A percentile compares a stretch with the other conserved stretches of the same genome.
These are phyloP conservation scores for Leavenworthia alabamica DNA, from an alignment of 345 rosid genomes.

Conservation along the genomic window DNA sequence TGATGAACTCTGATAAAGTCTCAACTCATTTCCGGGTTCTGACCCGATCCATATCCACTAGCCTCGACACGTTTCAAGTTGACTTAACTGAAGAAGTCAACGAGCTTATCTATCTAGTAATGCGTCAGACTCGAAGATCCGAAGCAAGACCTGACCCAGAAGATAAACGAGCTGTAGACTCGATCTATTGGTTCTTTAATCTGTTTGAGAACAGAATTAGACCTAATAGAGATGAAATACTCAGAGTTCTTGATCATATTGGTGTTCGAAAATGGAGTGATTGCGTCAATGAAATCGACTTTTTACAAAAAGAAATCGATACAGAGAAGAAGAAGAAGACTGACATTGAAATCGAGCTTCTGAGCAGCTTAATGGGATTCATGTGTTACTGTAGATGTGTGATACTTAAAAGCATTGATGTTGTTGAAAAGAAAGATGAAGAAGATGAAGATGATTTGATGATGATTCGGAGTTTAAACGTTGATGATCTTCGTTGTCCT, in stretches of 20 bases:
- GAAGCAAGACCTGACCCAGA: conserved; percentile 39
- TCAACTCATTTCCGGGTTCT: conserved; percentile 44
- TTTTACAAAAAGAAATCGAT: conserved; percentile 48
- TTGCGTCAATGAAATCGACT: conserved; percentile 48
- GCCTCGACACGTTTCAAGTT: conserved; percentile 56
- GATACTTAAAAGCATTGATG: conserved; percentile 38
- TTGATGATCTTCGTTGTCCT: conserved; percentile 68
- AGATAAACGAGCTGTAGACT: conserved; percentile 35
- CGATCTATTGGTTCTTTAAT: conserved; percentile 37
- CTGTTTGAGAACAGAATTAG: conserved; percentile 41
- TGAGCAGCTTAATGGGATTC: conserved; percentile 53
- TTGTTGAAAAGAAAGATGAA: conserved; percentile 27
- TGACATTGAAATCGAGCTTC: conserved; percentile 27
- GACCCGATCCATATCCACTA: conserved; percentile 44
- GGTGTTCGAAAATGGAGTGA: conserved; percentile 58
- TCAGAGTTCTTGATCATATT: conserved; percentile 40
- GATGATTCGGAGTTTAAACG: conserved; percentile 30
- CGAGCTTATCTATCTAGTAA: conserved; percentile 42
- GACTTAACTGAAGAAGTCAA: conserved; percentile 44
- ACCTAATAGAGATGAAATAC: conserved; percentile 35
- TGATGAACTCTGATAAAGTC: conserved; percentile 50
- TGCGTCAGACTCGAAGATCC: conserved; percentile 47
- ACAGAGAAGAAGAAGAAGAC: conserved; percentile 27
- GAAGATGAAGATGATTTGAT: conserved; percentile 4
- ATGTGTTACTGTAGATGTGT: conserved; percentile 57